Percentiles rank a stretch among this genome's conserved stretches.
Conservation (phyloP, 139 green algal genomes). For the Tetradesmus lagerheimii region DNA sequence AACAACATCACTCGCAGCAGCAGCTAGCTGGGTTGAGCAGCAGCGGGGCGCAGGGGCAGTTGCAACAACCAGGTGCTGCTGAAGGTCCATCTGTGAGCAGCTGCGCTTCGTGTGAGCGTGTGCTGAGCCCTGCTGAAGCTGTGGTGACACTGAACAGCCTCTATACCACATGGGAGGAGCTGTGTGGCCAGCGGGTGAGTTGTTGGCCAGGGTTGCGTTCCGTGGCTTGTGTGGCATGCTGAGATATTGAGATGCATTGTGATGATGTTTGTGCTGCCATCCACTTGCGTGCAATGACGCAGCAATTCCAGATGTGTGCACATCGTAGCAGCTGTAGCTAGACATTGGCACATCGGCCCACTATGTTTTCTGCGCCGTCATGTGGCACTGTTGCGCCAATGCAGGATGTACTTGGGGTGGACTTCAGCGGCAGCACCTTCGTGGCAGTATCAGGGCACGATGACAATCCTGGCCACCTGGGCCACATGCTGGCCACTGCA, state of each 20-base stretch:
- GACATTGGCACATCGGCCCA: too few relatives aligned
- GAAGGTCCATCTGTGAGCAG: not conserved
- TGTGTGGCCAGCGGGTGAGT: constrained; percentile 38
- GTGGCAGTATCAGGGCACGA: constrained; percentile 49
- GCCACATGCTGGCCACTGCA: constrained; percentile 19
- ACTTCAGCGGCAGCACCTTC: constrained; percentile 45
- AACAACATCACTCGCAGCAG: not conserved
- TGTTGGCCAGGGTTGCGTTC: not conserved
- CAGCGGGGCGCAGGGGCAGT: not conserved
- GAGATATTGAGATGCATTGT: too few relatives aligned
- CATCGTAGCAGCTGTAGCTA: too few relatives aligned
- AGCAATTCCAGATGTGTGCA: too few relatives aligned
- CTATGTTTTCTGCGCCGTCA: too few relatives aligned
- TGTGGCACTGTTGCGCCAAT: too few relatives aligned
- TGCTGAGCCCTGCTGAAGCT: constrained; percentile 31
- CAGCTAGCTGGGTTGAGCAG: not conserved
- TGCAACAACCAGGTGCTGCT: not conserved
- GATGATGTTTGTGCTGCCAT: too few relatives aligned
- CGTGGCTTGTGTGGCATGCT: not conserved
- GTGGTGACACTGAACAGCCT: constrained; percentile 49
- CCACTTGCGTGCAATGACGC: too few relatives aligned
- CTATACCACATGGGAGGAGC: constrained; percentile 50
- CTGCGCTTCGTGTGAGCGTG: not conserved
- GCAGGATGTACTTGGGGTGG: constrained; percentile 38
- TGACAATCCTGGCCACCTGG: constrained; percentile 33